phyloP scores from a whole-genome alignment of 495 filamentous ascomycete species.

The Neurospora sp. region DNA sequence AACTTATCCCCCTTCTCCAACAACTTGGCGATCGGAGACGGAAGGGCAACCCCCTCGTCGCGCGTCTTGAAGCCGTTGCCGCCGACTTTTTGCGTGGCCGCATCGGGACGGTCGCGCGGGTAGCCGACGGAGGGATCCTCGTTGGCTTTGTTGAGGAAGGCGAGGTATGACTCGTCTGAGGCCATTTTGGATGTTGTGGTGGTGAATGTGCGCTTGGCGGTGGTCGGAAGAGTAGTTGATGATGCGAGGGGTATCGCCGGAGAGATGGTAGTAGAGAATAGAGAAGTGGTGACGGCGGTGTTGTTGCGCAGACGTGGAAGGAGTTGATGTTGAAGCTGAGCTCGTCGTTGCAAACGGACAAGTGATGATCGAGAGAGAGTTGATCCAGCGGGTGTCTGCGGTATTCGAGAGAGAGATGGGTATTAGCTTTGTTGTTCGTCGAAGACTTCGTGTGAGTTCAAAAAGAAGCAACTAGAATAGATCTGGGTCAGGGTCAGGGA shows the following conservation, averaged over 20 bases:
- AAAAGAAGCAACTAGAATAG: neutral
- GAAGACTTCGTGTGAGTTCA: neutral
- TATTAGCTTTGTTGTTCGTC: neutral
- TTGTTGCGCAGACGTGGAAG: neutral
- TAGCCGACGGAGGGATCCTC: conserved; percentile 45
- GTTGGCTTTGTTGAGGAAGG: conserved; percentile 80
- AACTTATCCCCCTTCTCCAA: conserved; percentile 40
- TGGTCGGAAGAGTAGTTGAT: neutral
- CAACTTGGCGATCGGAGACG: conserved; percentile 41
- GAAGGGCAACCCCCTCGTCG: conserved; percentile 42
- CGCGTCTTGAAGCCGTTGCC: conserved; percentile 36
- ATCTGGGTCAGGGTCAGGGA: neutral
- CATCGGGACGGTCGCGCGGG: neutral
- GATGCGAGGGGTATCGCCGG: neutral
- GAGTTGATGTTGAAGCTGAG: neutral
- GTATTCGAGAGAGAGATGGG: neutral
- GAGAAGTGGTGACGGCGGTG: neutral
- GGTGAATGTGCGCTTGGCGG: neutral
- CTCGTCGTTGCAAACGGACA: neutral
- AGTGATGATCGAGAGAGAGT: neutral
- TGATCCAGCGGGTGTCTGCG: neutral
- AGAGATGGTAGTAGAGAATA: too few species aligned
- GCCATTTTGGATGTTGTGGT: conserved; percentile 41
- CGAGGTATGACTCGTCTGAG: conserved; percentile 68
- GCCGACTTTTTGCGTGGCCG: neutral